A percentile compares a stretch with the other conserved stretches of the same genome.
These are phyloP conservation scores for Huntiella decipiens DNA, from an alignment of 2,329 filamentous ascomycete genomes.

Conservation along the genomic window DNA sequence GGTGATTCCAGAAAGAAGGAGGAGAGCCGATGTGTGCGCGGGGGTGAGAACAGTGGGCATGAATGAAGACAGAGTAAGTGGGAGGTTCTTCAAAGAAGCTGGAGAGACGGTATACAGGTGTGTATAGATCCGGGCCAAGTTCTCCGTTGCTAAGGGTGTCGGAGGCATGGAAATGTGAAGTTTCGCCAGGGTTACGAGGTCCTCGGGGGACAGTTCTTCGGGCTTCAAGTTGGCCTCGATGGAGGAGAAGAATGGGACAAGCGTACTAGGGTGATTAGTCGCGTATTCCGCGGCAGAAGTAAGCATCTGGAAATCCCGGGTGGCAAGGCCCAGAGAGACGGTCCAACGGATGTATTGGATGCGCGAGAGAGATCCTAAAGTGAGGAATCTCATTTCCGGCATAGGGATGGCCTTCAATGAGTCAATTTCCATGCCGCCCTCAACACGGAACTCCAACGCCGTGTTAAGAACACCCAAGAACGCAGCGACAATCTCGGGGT, in stretches of 20 bases:
- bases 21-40: constrained; percentile 4
- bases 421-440: not conserved
- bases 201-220: constrained; percentile 4
- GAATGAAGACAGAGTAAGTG: constrained; percentile 2
- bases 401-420: constrained; percentile 1
- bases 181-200: constrained; percentile 3
- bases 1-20: constrained; percentile 9
- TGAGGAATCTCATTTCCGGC: constrained; percentile 1
- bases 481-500: not conserved
- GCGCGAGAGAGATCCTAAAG: constrained; percentile 6
- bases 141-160: constrained; percentile 6
- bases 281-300: not conserved
- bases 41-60: constrained; percentile 7
- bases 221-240: constrained; percentile 4
- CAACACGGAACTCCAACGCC: constrained; percentile 8
- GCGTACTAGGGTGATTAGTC: constrained; percentile 5
- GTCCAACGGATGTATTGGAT: constrained; percentile 10
- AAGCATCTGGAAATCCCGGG: not conserved
- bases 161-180: constrained; percentile 3
- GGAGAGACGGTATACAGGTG: not conserved
- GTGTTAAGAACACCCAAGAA: constrained; percentile 4
- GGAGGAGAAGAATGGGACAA: constrained; percentile 5
- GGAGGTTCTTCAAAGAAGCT: not conserved
- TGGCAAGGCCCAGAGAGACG: constrained; percentile 1
- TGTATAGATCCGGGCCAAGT: constrained; percentile 8